Conservation (phyloP, 192 early-diverging fungal species). For the Thamnidium elegans region DNA sequence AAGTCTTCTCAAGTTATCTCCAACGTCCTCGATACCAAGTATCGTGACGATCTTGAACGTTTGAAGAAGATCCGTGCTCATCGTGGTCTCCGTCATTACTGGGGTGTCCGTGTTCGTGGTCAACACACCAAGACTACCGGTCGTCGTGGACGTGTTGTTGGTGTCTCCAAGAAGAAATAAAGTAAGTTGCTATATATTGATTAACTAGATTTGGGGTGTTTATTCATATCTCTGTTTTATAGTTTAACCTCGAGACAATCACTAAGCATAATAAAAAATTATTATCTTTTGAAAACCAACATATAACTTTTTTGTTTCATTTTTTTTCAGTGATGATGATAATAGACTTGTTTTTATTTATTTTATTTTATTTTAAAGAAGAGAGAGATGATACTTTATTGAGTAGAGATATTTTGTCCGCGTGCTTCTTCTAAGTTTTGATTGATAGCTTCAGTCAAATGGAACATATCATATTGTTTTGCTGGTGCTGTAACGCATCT, state of each 20-base stretch:
- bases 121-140: slow-evolving; percentile 99
- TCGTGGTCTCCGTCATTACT: slow-evolving; percentile 99
- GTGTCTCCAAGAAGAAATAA: slow-evolving; percentile 98
- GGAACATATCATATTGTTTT: slow-evolving; percentile 13
- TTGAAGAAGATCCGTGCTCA: slow-evolving; percentile 99
- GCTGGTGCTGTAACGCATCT: neutral
- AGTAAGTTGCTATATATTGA: neutral
- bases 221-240: no score
- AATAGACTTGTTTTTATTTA: no score
- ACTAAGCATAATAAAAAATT: no score
- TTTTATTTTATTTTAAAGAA: no score
- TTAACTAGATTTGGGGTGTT: no score
- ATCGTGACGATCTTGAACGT: slow-evolving; percentile 98
- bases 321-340: no score
- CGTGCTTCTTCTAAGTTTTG: neutral
- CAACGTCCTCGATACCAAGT: slow-evolving; percentile 92
- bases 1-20: slow-evolving; percentile 94
- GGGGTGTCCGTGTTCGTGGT: slow-evolving; percentile 98
- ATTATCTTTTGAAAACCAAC: no score
- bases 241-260: no score
- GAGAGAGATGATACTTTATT: no score
- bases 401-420: neutral
- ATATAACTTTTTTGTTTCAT: slow-evolving; percentile 12
- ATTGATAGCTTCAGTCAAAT: neutral
- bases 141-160: slow-evolving; percentile 92